These are phyloP conservation scores for Cucumis cinereus DNA, from an alignment of 306 rosid genomes.

Conservation along the genomic window DNA sequence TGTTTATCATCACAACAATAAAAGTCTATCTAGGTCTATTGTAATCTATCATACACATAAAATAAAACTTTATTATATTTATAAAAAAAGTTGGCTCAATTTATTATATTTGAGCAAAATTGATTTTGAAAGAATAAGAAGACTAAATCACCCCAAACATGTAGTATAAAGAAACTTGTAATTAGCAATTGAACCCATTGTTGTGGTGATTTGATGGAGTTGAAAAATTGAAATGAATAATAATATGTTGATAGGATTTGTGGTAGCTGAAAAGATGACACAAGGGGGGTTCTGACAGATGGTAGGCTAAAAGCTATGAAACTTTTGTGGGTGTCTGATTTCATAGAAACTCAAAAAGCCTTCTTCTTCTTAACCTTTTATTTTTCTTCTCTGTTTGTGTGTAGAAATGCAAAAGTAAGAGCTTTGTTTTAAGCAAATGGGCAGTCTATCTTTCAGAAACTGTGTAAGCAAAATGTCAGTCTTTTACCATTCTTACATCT, in stretches of 20 bases:
- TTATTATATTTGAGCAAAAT: too few species aligned
- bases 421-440: constrained; percentile 9
- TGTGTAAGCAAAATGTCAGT: constrained; percentile 9
- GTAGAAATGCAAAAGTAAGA: background rate
- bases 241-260: background rate
- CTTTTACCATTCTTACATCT: background rate
- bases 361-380: background rate
- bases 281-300: background rate
- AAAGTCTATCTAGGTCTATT: too few species aligned
- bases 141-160: too few species aligned
- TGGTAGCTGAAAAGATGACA: background rate
- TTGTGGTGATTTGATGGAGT: too few species aligned
- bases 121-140: too few species aligned
- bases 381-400: background rate
- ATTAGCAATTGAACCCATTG: too few species aligned
- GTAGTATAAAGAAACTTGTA: too few species aligned
- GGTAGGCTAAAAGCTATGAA: constrained; percentile 9
- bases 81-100: too few species aligned
- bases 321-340: constrained; percentile 6
- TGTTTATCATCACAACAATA: too few species aligned
- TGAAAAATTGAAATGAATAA: too few species aligned
- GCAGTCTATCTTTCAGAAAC: constrained; percentile 11
- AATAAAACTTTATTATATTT: too few species aligned
- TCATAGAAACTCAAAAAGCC: constrained; percentile 8
- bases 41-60: too few species aligned